These are phyloP conservation scores for Arthrobotrys megalospora DNA, from an alignment of 2,329 filamentous ascomycete species.

Conservation along the genomic window DNA sequence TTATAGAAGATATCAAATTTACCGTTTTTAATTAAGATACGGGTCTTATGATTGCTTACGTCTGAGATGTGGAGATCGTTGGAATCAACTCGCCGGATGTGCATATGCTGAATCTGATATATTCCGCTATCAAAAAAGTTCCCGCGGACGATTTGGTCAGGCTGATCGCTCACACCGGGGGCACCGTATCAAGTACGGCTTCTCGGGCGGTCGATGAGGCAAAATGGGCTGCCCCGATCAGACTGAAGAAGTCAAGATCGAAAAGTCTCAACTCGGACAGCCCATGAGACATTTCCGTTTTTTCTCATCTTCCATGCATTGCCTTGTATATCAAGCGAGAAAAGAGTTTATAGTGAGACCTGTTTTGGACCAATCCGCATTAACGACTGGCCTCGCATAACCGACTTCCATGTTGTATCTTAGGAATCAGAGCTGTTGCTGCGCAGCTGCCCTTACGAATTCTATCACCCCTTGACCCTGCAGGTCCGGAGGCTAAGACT, in stretches of 20 bases:
- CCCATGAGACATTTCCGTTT: constrained; percentile 52
- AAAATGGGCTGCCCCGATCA: constrained; percentile 27
- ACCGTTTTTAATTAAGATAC: constrained; percentile 30
- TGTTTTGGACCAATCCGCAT: constrained; percentile 56
- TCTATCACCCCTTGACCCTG: constrained; percentile 45
- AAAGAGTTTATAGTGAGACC: constrained; percentile 44
- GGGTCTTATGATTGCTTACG: constrained; percentile 12
- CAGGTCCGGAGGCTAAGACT: constrained; percentile 45
- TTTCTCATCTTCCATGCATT: constrained; percentile 38
- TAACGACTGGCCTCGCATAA: constrained; percentile 48
- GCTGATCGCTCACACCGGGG: constrained; percentile 34
- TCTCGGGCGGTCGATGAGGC: constrained; percentile 43
- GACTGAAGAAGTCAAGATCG: constrained; percentile 19
- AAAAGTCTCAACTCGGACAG: constrained; percentile 9
- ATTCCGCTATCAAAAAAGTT: neutral
- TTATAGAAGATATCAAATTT: constrained; percentile 51
- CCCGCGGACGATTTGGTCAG: constrained; percentile 11
- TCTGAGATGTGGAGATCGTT: constrained; percentile 16
- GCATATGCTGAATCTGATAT: constrained; percentile 16
- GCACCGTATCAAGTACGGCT: constrained; percentile 37
- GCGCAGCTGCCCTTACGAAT: constrained; percentile 25
- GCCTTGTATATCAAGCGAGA: constrained; percentile 60
- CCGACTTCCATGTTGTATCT: constrained; percentile 31
- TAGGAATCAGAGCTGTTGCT: constrained; percentile 28
- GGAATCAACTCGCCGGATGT: constrained; percentile 4